A percentile compares a stretch with the other conserved stretches of the same genome.
Evolutionary conservation across 1,139 yeast genomes (phyloP).

Genomic region (Casaregolazyma suthepensis): DNA sequence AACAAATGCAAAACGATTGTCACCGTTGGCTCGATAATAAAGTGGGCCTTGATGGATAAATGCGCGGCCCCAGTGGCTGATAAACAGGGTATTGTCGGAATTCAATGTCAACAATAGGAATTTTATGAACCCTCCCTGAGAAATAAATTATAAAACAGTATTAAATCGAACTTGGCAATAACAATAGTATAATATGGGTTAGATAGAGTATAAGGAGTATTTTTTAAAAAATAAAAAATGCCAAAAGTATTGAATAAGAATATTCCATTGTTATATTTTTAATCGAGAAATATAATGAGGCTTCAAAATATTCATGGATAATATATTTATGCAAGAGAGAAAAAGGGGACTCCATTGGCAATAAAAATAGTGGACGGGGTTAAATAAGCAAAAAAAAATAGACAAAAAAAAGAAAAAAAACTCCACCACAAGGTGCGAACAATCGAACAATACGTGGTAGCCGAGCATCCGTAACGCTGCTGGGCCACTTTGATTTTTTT

Average conservation of each 20-base stretch:
- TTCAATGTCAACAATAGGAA: background rate
- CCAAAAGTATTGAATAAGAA: too few species aligned
- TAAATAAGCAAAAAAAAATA: background rate
- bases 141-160: too few species aligned
- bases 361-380: background rate
- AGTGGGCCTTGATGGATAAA: background rate
- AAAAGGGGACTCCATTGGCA: background rate
- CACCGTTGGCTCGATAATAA: background rate
- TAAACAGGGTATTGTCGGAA: background rate
- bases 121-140: background rate
- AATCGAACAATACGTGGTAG: background rate
- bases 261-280: background rate
- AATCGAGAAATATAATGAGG: background rate
- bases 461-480: background rate
- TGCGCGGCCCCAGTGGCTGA: background rate
- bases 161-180: background rate
- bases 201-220: too few species aligned
- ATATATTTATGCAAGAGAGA: background rate
- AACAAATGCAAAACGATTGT: background rate
- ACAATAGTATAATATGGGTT: background rate
- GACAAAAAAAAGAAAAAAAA: background rate
- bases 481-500: background rate
- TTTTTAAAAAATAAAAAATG: too few species aligned
- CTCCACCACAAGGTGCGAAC: background rate
- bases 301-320: background rate